These are phyloP conservation scores for Mycena sp. DNA, from an alignment of 1,284 basidiomycete species.

Conservation along the genomic window DNA sequence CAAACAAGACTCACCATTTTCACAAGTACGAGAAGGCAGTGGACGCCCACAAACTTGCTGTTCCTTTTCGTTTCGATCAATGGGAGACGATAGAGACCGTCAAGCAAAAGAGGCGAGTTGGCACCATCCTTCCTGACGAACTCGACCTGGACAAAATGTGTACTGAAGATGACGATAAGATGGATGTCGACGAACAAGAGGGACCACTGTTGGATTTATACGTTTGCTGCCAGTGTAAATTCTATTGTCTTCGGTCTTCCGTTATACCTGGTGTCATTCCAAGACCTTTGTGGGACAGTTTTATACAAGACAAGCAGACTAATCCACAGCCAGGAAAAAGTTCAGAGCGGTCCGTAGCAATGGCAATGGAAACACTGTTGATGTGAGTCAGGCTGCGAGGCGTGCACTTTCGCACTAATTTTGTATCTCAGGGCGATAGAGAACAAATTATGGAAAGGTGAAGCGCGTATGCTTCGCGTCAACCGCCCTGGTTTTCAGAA, in stretches of 20 bases:
- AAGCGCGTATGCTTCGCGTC: conserved; percentile 65
- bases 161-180: conserved; percentile 42
- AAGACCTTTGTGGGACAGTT: conserved; percentile 55
- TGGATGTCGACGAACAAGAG: conserved; percentile 52
- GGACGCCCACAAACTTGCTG: conserved; percentile 68
- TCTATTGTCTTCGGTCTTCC: conserved; percentile 71
- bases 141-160: conserved; percentile 46
- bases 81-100: conserved; percentile 61
- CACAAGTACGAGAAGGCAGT: conserved; percentile 76
- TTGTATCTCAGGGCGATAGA: conserved; percentile 65
- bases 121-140: conserved; percentile 50
- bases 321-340: conserved; percentile 55
- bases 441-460: conserved; percentile 77
- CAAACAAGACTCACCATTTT: conserved; percentile 82
- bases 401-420: conserved; percentile 1
- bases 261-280: conserved; percentile 79
- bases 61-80: conserved; percentile 65
- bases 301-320: conserved; percentile 52
- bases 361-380: conserved; percentile 74
- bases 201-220: conserved; percentile 79
- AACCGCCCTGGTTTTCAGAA: conserved; percentile 61
- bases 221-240: conserved; percentile 82
- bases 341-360: conserved; percentile 58
- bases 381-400: conserved; percentile 52
- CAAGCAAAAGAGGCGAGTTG: conserved; percentile 60